Evolutionary conservation across 2,329 filamentous ascomycete genomes (phyloP).

Genomic region (Corynespora cassiicola): DNA sequence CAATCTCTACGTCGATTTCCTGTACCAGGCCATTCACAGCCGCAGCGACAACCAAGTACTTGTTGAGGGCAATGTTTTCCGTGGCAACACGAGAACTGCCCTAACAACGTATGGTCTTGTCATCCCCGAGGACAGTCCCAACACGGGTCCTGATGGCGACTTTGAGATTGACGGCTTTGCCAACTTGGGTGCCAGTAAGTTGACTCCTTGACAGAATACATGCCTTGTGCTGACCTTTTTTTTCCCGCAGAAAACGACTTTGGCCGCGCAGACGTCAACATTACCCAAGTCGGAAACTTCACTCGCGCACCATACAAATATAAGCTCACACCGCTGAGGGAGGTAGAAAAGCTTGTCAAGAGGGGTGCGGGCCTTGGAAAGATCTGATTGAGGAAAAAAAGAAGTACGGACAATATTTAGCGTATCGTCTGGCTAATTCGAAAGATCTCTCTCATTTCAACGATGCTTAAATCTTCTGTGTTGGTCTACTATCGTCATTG

Average conservation of each 20-base stretch:
- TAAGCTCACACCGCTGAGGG: conserved; percentile 53
- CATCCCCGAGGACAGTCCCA: conserved; percentile 62
- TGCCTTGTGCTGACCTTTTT: conserved; percentile 4
- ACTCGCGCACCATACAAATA: conserved; percentile 57
- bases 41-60: conserved; percentile 53
- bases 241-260: conserved; percentile 57
- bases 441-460: too few species aligned
- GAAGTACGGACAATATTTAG: too few species aligned
- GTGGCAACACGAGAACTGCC: conserved; percentile 54
- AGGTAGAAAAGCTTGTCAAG: conserved; percentile 52
- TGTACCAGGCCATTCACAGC: conserved; percentile 51
- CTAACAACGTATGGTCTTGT: conserved; percentile 62
- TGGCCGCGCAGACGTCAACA: conserved; percentile 57
- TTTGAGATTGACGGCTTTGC: conserved; percentile 62
- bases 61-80: conserved; percentile 57
- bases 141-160: conserved; percentile 61
- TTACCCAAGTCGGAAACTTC: conserved; percentile 59
- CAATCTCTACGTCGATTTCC: conserved; percentile 49
- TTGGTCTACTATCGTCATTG: too few species aligned
- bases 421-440: too few species aligned
- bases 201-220: background rate
- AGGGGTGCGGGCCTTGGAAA: conserved; percentile 56
- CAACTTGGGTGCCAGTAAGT: conserved; percentile 60
- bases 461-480: too few species aligned
- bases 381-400: conserved; percentile 24